Percentiles rank a stretch among this genome's conserved stretches.
Conservation (phyloP, 2,329 filamentous ascomycete genomes). For the Beauveria medogensis region DNA sequence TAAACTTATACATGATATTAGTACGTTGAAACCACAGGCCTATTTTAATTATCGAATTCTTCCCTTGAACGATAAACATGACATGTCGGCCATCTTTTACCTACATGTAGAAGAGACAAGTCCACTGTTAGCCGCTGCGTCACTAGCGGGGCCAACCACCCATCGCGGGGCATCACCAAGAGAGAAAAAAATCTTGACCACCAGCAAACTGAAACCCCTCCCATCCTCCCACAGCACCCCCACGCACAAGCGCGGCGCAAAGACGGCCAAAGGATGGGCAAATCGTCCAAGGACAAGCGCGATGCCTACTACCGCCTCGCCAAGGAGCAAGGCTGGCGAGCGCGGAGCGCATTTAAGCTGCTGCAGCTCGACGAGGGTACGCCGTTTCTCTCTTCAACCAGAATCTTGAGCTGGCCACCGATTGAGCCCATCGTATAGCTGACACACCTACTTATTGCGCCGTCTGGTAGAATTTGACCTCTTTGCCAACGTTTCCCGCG, state of each 20-base stretch:
- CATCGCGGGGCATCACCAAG: neutral
- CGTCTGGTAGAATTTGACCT: constrained; percentile 71
- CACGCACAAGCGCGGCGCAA: neutral
- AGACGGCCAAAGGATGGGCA: constrained; percentile 57
- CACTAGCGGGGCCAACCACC: neutral
- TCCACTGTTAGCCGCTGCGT: neutral
- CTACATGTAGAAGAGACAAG: too few relatives aligned
- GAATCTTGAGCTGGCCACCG: neutral
- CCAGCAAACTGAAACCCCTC: neutral
- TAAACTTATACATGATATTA: too few relatives aligned
- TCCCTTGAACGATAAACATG: too few relatives aligned
- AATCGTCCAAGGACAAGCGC: constrained; percentile 97
- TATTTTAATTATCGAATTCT: too few relatives aligned
- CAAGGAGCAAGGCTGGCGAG: constrained; percentile 98
- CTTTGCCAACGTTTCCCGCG: constrained; percentile 80
- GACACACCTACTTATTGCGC: neutral
- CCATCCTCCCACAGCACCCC: neutral
- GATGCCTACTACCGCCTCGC: constrained; percentile 96
- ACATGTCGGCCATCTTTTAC: neutral
- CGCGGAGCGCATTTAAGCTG: constrained; percentile 92
- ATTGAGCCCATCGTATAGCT: neutral
- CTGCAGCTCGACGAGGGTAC: constrained; percentile 81
- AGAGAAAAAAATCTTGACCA: neutral
- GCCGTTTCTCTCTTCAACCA: neutral
- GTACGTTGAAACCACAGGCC: too few relatives aligned